Percentiles rank a stretch among this genome's conserved stretches.
These are phyloP conservation scores for Gossypium thurberi DNA, from an alignment of 345 rosid species.

Conservation along the genomic window DNA sequence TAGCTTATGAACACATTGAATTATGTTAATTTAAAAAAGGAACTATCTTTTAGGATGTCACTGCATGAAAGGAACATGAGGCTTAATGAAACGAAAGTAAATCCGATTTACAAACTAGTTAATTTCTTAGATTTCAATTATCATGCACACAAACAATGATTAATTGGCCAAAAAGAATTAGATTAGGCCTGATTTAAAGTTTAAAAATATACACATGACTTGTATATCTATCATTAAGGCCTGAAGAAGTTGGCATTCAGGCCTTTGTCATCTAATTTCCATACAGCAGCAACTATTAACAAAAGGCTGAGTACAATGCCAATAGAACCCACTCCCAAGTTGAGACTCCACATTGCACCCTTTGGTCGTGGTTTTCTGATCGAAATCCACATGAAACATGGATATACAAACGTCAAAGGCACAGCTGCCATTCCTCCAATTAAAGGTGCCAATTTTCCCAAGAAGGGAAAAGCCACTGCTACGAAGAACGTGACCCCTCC, in stretches of 20 bases:
- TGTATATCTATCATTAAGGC: conserved; percentile 18
- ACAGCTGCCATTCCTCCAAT: conserved; percentile 36
- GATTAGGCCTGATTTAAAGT: background rate
- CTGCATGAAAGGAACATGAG: no score
- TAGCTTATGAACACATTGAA: no score
- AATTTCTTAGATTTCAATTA: no score
- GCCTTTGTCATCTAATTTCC: conserved; percentile 35
- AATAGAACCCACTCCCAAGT: conserved; percentile 35
- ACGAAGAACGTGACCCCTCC: conserved; percentile 39
- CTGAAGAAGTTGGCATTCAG: conserved; percentile 40
- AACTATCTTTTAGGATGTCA: no score
- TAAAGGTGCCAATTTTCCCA: conserved; percentile 30
- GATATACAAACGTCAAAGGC: conserved; percentile 40
- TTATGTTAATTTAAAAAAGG: no score
- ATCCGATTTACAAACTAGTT: background rate
- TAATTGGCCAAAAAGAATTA: background rate
- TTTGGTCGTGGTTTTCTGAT: conserved; percentile 13
- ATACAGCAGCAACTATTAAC: conserved; percentile 30
- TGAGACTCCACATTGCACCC: conserved; percentile 32
- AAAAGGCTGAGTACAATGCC: conserved; percentile 28
- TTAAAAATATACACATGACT: background rate
- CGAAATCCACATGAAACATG: conserved; percentile 55
- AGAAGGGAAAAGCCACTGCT: conserved; percentile 41
- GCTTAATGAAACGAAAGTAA: no score
- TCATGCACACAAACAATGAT: background rate